These are phyloP conservation scores for Scheffersomyces segobiensis DNA, from an alignment of 1,139 yeast genomes.

Conservation along the genomic window DNA sequence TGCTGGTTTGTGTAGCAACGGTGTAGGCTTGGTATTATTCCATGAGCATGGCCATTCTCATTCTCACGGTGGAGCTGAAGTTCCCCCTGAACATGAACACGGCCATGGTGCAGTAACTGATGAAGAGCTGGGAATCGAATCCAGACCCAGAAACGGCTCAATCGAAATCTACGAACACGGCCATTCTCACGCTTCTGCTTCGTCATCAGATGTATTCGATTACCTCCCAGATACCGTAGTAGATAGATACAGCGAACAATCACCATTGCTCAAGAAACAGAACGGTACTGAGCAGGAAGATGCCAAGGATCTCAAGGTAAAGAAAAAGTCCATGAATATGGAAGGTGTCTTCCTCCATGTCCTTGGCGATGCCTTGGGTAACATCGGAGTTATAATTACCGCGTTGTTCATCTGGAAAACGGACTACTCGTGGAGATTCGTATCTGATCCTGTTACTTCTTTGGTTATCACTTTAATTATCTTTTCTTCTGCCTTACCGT, in stretches of 20 bases:
- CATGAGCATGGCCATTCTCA: conserved; percentile 88
- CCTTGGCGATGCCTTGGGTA: conserved; percentile 93
- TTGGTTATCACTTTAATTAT: conserved; percentile 83
- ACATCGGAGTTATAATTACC: conserved; percentile 86
- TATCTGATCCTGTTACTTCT: conserved; percentile 85
- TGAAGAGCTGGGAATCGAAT: conserved; percentile 25
- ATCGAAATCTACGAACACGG: conserved; percentile 5
- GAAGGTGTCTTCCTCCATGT: conserved; percentile 96
- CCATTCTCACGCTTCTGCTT: conserved; percentile 25
- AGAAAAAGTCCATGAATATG: conserved; percentile 79
- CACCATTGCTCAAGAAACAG: conserved; percentile 27
- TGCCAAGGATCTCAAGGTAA: conserved; percentile 7
- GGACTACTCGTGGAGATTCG: conserved; percentile 81
- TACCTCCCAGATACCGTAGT: conserved; percentile 44
- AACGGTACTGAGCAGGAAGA: conserved; percentile 13
- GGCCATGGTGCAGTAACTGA: conserved; percentile 18
- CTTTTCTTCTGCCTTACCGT: conserved; percentile 87
- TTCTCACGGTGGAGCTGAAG: conserved; percentile 31
- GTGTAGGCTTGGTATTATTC: conserved; percentile 81
- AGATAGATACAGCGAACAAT: conserved; percentile 29
- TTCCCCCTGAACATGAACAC: conserved; percentile 17
- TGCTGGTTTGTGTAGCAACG: conserved; percentile 79
- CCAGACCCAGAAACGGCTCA: conserved; percentile 10
- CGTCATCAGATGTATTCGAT: conserved; percentile 29
- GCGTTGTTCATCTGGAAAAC: conserved; percentile 95